Base-by-base conservation (phyloP, 176 grass and related monocot genomes). In the Rhipidocladum racemiflorum region DNA sequence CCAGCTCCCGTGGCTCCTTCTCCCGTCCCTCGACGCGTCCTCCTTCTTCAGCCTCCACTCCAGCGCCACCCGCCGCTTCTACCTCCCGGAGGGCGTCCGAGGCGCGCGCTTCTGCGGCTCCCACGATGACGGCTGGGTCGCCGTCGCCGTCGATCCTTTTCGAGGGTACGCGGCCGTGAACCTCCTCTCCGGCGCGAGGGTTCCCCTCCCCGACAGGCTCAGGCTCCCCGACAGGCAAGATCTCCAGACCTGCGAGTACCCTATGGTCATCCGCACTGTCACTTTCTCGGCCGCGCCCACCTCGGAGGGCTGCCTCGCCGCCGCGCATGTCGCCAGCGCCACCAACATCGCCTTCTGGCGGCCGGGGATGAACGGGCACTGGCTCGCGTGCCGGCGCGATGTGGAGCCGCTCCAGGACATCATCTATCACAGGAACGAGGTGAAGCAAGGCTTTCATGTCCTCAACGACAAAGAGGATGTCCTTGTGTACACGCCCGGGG, bases 301-400 rank as follows among this genome's bases (percentile, higher is more conserved):
- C 13, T 55, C 56, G 2, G 30, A 4, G 9, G 12, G 29, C 68
- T 80, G 84, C 68, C 39, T 79, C 20, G 57, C 68, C 44, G 76
- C 76, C 12, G 55, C 84, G 3, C 75, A 63, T 24, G 4, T 79
- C 16, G 16, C 55, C 44, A 63, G 66, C 34, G 57, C 56, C 40
- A 43, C 8, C 76, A 72, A 79, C 68, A 36, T 80, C 57, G 55
- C 76, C 1, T 79, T 86, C 84, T 86, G 84, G 30, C 56, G 66
- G 24, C 68, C 56, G 0, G 84, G 55, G 68, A 65, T 79, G 76
- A 34, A 78, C 25, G 7, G 16, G 7, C 35, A 84, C 45, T 84
- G 81, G 81, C 20, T 66, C 46, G 46, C 48, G 5, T 29, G 5
- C n/a, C 18, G 38, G 20, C n/a, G 24, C 2, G 16, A 50, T 8